Base-by-base conservation (phyloP, 257 asterid species). In the Verbascum thapsus region DNA sequence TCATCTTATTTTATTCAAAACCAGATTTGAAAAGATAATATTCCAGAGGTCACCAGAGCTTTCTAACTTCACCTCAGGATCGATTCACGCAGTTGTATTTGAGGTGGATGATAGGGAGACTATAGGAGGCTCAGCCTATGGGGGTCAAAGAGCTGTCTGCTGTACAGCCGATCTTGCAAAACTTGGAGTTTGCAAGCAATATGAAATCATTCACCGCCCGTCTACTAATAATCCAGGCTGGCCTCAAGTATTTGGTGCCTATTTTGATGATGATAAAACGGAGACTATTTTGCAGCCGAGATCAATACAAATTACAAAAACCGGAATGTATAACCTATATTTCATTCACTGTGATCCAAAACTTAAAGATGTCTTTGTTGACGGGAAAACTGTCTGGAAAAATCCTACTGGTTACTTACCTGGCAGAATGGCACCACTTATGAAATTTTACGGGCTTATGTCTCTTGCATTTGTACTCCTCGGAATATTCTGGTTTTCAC, bases 351-450 rank as follows among this genome's bases (percentile, higher is more conserved):
- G 99, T 74, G 95, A 90, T 67, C 81, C 85, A 45, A 74, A 76
- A 51, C 94, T 94, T 52, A 90, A 81, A 65, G 91, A 87, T 35
- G 79, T 87, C 61, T 66, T 43, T 59, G 80, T 90, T 19, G 85
- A 81, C 37, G 99, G 99, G 49, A 86, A 80, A 83, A 82, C 96
- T 51, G 82, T 94, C 26, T 94, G 99, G 99, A 94, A 90, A 77
- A 94, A 94, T 59, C 96, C 96, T 15, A 75, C 79, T 4, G 99
- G 99, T 57, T 94, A 85, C 74, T 78, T 94, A 38, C 99, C 98
- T 20, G 99, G 99, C 63, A 81, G 99, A 73, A 94, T 94, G 99
- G 95, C 99, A 43, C 99, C 99, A 1, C 86, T 94, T 38, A 83
- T 79, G 99, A 83, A 79, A 51, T 94, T 90, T 73, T 94, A 79